Conservation (phyloP, 768 basidiomycete species). For the Glaciozyma antarctica region DNA sequence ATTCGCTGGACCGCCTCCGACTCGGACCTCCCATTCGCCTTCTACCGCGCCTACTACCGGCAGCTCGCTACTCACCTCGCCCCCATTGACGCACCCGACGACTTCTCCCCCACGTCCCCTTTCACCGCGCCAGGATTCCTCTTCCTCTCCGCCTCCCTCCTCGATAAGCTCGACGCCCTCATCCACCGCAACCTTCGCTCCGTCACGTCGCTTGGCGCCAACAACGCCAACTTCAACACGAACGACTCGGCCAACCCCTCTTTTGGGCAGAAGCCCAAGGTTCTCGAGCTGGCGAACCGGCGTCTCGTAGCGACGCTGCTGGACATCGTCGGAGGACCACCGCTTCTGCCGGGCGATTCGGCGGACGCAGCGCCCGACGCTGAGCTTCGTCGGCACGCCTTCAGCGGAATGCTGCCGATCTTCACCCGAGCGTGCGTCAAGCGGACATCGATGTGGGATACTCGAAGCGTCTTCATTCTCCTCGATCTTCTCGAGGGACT, state of each 20-base stretch:
- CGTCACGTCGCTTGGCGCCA: constrained; percentile 41
- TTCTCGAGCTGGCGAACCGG: constrained; percentile 44
- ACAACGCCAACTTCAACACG: constrained; percentile 37
- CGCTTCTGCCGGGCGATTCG: not conserved
- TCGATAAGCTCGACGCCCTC: constrained; percentile 43
- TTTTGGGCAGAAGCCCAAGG: constrained; percentile 43
- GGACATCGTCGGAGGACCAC: constrained; percentile 37
- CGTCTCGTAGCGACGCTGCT: constrained; percentile 42
- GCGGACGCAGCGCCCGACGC: constrained; percentile 18
- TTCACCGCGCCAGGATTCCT: constrained; percentile 43
- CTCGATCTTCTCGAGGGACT: constrained; percentile 43
- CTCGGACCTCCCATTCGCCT: constrained; percentile 45
- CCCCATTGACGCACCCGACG: constrained; percentile 14
- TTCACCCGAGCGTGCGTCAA: constrained; percentile 41
- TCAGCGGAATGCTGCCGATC: constrained; percentile 41
- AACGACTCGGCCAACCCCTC: constrained; percentile 43
- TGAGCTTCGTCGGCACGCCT: constrained; percentile 32
- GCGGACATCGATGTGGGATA: constrained; percentile 43
- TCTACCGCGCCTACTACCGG: constrained; percentile 45
- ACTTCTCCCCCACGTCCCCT: not conserved
- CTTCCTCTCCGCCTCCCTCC: constrained; percentile 42
- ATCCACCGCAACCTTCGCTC: constrained; percentile 45
- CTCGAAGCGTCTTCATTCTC: constrained; percentile 43
- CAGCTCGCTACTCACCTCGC: constrained; percentile 38
- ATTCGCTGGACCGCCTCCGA: constrained; percentile 46